These are phyloP conservation scores for Phytopythium litorale DNA, from an alignment of 352 stramenopile genomes.

Conservation along the genomic window DNA sequence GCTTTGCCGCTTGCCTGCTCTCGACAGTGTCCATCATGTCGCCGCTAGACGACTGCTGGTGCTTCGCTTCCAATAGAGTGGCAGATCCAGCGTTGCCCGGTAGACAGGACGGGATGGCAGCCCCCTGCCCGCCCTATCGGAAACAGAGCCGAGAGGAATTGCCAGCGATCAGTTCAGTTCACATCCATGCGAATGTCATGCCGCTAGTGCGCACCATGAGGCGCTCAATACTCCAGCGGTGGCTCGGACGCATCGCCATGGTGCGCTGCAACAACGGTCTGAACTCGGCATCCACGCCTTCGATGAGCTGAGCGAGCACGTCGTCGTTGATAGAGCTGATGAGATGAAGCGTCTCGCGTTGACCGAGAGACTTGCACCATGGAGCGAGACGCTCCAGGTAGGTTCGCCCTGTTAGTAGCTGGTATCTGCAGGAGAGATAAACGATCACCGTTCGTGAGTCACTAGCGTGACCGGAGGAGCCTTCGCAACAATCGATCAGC, in stretches of 20 bases:
- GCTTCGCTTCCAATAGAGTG: conserved; percentile 15
- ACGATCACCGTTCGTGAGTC: not conserved
- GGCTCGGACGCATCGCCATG: conserved; percentile 34
- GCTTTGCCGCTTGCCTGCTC: conserved; percentile 32
- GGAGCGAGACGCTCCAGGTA: conserved; percentile 42
- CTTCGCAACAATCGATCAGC: conserved; percentile 5
- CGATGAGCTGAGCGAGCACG: conserved; percentile 35
- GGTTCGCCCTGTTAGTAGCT: conserved; percentile 39
- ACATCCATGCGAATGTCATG: not conserved
- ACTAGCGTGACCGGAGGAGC: not conserved
- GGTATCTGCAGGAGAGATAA: conserved; percentile 27
- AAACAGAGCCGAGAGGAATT: not conserved
- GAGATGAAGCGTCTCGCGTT: conserved; percentile 43
- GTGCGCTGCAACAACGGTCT: conserved; percentile 38
- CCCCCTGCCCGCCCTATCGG: not conserved
- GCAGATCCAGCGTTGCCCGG: conserved; percentile 11
- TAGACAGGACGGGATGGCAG: not conserved
- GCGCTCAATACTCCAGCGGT: conserved; percentile 47
- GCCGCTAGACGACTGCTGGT: conserved; percentile 24
- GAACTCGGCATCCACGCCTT: conserved; percentile 23
- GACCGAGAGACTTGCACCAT: conserved; percentile 30
- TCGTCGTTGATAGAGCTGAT: conserved; percentile 52
- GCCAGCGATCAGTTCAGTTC: not conserved
- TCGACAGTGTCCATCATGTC: conserved; percentile 26
- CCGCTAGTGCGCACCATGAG: conserved; percentile 23